phyloP scores from a whole-genome alignment of 73 alveolate species.

The Chromera velia region DNA sequence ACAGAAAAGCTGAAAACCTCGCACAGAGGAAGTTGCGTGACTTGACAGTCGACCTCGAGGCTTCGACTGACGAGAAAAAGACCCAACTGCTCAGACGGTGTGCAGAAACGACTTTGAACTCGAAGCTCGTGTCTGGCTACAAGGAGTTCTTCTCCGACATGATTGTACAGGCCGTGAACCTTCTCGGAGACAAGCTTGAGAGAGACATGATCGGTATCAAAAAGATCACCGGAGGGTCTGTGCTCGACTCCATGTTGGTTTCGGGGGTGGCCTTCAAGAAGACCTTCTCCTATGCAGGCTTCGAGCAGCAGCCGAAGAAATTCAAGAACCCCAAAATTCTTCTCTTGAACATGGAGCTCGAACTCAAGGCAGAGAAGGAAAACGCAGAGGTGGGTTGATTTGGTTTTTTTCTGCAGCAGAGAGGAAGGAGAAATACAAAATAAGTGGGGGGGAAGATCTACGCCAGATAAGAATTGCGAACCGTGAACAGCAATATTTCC shows the following conservation, averaged over 20 bases:
- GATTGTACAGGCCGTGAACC: slow-evolving; percentile 86
- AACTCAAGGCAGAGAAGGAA: slow-evolving; percentile 83
- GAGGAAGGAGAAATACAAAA: no score
- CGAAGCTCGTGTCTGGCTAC: slow-evolving; percentile 77
- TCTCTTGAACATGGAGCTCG: slow-evolving; percentile 81
- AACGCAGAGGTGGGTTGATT: slow-evolving; percentile 31
- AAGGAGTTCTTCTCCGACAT: slow-evolving; percentile 89
- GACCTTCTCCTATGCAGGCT: slow-evolving; percentile 81
- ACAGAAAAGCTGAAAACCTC: slow-evolving; percentile 17
- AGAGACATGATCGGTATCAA: slow-evolving; percentile 75
- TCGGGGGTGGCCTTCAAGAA: slow-evolving; percentile 95
- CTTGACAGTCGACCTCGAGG: slow-evolving; percentile 23
- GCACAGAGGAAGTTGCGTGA: slow-evolving; percentile 17
- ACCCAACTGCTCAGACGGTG: background rate
- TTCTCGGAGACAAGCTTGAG: slow-evolving; percentile 72
- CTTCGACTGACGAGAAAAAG: background rate
- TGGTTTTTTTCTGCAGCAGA: no score
- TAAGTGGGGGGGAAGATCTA: no score
- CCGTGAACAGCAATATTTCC: no score
- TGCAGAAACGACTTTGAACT: slow-evolving; percentile 71
- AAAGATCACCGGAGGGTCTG: slow-evolving; percentile 76
- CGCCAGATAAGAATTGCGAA: no score
- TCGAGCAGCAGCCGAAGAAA: slow-evolving; percentile 90
- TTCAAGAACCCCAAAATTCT: slow-evolving; percentile 81
- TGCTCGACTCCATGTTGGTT: slow-evolving; percentile 53